These are phyloP conservation scores for Ustilago nuda DNA, from an alignment of 1,284 basidiomycete genomes.

Conservation along the genomic window DNA sequence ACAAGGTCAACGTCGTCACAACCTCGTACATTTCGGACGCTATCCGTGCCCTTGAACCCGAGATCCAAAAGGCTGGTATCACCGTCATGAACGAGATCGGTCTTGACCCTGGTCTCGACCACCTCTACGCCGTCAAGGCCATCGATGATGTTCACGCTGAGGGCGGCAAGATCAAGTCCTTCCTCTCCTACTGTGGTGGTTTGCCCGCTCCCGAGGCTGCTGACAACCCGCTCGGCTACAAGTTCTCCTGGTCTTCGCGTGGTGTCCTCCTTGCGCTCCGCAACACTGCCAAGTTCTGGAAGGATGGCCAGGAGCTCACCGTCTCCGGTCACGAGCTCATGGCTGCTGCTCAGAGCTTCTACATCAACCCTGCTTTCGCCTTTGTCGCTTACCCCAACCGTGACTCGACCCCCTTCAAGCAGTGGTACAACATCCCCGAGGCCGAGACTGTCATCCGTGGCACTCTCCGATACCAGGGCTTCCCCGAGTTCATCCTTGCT, in stretches of 20 bases:
- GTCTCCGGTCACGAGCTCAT: slow-evolving; percentile 66
- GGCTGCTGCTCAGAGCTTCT: slow-evolving; percentile 84
- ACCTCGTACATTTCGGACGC: slow-evolving; percentile 94
- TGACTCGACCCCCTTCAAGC: slow-evolving; percentile 87
- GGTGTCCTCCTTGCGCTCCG: slow-evolving; percentile 94
- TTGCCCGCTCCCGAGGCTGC: slow-evolving; percentile 90
- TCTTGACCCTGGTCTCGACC: slow-evolving; percentile 95
- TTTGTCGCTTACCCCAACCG: slow-evolving; percentile 99
- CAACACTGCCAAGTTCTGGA: slow-evolving; percentile 84
- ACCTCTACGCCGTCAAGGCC: slow-evolving; percentile 95
- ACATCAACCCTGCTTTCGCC: slow-evolving; percentile 92
- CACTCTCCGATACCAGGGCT: slow-evolving; percentile 95
- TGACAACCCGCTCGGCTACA: slow-evolving; percentile 97
- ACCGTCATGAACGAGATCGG: slow-evolving; percentile 98
- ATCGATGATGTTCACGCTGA: slow-evolving; percentile 92
- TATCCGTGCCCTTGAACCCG: slow-evolving; percentile 87
- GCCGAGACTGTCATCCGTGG: slow-evolving; percentile 92
- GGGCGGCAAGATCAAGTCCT: slow-evolving; percentile 90
- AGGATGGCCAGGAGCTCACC: slow-evolving; percentile 57
- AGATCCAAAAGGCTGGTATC: slow-evolving; percentile 88
- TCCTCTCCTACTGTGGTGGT: slow-evolving; percentile 96
- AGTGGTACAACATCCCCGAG: slow-evolving; percentile 90
- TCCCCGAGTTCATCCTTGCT: slow-evolving; percentile 94
- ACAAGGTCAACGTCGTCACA: slow-evolving; percentile 94
- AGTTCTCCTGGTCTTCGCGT: slow-evolving; percentile 98